Evolutionary conservation across 805 yeast genomes (phyloP), one percentile per base, ranked within the genome.

Genomic region (Clavispora carvajalis): DNA sequence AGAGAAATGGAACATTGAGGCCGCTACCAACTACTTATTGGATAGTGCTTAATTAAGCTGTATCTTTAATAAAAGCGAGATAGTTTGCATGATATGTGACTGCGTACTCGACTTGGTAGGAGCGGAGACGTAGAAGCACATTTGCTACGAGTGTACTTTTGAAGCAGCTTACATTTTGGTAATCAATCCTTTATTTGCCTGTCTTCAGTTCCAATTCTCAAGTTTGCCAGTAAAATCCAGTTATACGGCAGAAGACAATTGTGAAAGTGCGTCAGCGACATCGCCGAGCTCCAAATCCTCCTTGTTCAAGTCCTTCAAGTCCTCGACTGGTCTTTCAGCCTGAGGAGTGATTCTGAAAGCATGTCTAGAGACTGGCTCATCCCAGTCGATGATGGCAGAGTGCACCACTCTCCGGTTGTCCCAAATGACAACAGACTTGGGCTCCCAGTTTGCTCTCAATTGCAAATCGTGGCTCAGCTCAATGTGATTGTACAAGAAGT

Each of bases 11-110:
- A 77, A 85, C 54, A 62, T 89, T 41, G 89, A 82, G 48, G 81
- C 81, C 41, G 96, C 98, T n/a, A 85, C 96, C 1, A 90, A 90
- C 58, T 80, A 71, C 54, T 67, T 90, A 48, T 67, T 89, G 48
- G 97, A 89, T 55, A 71, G 79, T 45, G 85, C 87, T 38, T 80
- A 46, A 51, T 11, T 9, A 16, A 13, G 6, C 41, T 22, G 34
- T 17, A 26, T 18, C 22, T 22, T 9, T 19, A 18, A 11, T 22
- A 11, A 33, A 16, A 19, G n/a, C n/a, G n/a, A n/a, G n/a, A n/a
- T n/a, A n/a, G n/a, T n/a, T n/a, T n/a, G n/a, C n/a, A n/a, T n/a
- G n/a, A n/a, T n/a, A n/a, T n/a, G n/a, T n/a, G n/a, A n/a, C n/a
- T n/a, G n/a, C n/a, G n/a, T n/a, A n/a, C n/a, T n/a, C n/a, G n/a